Evolutionary conservation across 257 asterid species (phyloP), one percentile per base, ranked within the genome.

Genomic region (Thymus quinquecostatus): DNA sequence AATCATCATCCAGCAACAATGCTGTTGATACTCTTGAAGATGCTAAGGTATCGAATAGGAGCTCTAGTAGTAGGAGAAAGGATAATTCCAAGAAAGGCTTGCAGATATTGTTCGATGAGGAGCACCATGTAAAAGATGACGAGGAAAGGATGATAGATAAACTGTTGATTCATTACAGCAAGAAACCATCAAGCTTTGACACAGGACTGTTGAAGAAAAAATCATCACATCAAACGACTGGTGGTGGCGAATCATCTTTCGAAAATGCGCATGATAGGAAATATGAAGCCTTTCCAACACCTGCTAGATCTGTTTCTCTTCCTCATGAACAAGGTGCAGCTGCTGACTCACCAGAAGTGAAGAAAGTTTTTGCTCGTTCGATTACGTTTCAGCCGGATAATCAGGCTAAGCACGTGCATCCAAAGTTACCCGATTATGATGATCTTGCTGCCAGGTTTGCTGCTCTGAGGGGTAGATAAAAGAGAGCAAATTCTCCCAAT

Each of bases 381-480:
- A 86, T 84, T 77, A 84, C 96, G 12, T 87, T 88, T 78, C 95
- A 89, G 81, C 87, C 87, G 2, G 97, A 88, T 78, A 82, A 77
- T 71, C 96, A 82, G 81, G 91, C 93, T 32, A 77, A 70, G 11
- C 98, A 92, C 49, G 99, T 95, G 82, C 99, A 95, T 79, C 98
- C 98, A 56, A 95, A 95, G 50, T 73, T 95, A 70, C 99, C 99
- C 6, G 91, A 95, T 72, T 95, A 95, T 10, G 97, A 95, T 63
- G 97, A 95, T 84, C 82, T 95, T 78, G 93, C 96, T 60, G 97
- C 97, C 21, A 84, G 89, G 43, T 89, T 95, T 80, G 91, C 99
- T 60, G 95, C 99, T 54, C 71, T 95, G 67, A 89, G 79, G 83
- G 97, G 96, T 64, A 68, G 81, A 75, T 88, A 60, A 81, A n/a